These are phyloP conservation scores for Dendrocalamus sinicus DNA, from an alignment of 176 grass and related monocot genomes.

Conservation along the genomic window DNA sequence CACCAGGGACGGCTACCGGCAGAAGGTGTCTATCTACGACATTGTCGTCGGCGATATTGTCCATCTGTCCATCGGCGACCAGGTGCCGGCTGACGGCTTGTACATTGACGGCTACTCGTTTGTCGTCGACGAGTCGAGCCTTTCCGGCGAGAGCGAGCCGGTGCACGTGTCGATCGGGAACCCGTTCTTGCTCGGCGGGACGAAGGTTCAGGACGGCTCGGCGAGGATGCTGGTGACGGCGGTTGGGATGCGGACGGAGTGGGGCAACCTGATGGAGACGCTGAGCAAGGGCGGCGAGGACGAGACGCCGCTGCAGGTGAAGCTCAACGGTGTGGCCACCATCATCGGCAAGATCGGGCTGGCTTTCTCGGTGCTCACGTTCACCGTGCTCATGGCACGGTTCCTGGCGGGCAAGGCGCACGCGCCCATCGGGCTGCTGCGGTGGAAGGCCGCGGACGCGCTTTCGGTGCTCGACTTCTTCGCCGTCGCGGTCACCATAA, in stretches of 20 bases:
- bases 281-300: conserved; percentile 85
- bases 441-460: conserved; percentile 64
- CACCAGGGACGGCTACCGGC: conserved; percentile 78
- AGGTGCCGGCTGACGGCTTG: conserved; percentile 85
- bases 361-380: conserved; percentile 76
- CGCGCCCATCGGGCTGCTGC: conserved; percentile 44
- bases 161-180: conserved; percentile 62
- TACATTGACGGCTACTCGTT: conserved; percentile 82
- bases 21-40: conserved; percentile 96
- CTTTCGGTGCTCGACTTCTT: conserved; percentile 85
- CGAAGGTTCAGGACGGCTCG: conserved; percentile 95
- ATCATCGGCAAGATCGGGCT: conserved; percentile 98
- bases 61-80: conserved; percentile 87
- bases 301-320: conserved; percentile 97
- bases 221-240: conserved; percentile 86
- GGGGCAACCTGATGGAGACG: conserved; percentile 98
- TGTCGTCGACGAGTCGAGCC: conserved; percentile 81
- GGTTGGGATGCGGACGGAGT: conserved; percentile 94
- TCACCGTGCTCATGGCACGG: conserved; percentile 71
- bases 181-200: conserved; percentile 86
- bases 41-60: conserved; percentile 87
- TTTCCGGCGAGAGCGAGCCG: conserved; percentile 91
- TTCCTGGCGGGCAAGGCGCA: conserved; percentile 60
- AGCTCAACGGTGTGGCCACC: conserved; percentile 95
- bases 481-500: conserved; percentile 83